phyloP scores from a whole-genome alignment of 352 stramenopile species.

The Phytophthora fragariae region DNA sequence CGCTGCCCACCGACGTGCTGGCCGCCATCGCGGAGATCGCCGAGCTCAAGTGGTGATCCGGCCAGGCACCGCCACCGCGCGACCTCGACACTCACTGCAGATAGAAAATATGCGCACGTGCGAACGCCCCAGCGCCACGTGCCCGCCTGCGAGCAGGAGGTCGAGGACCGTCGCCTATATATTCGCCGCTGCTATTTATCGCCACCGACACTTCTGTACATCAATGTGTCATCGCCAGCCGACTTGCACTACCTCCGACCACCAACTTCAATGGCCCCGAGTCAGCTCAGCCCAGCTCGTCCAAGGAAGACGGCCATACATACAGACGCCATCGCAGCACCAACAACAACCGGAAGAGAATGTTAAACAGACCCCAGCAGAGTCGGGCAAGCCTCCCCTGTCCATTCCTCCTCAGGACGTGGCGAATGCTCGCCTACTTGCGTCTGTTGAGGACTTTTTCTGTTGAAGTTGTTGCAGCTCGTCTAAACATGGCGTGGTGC shows the following conservation, averaged over 20 bases:
- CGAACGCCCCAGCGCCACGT: slow-evolving; percentile 1
- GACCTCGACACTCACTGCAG: slow-evolving; percentile 14
- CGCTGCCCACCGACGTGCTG: slow-evolving; percentile 26
- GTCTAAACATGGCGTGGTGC: slow-evolving; percentile 36
- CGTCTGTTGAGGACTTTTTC: slow-evolving; percentile 18
- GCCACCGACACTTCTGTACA: not conserved
- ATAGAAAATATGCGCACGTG: slow-evolving; percentile 2
- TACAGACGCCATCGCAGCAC: not conserved
- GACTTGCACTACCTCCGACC: not conserved
- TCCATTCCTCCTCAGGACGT: slow-evolving; percentile 15
- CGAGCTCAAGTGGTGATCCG: slow-evolving; percentile 29
- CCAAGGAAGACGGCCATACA: slow-evolving; percentile 5
- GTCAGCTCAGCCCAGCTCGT: not conserved
- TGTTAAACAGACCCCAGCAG: slow-evolving; percentile 1
- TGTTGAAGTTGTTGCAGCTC: slow-evolving; percentile 34
- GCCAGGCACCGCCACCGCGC: not conserved
- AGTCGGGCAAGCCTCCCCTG: slow-evolving; percentile 5
- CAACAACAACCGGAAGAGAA: slow-evolving; percentile 1
- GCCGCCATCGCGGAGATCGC: slow-evolving; percentile 31
- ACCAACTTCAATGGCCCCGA: slow-evolving; percentile 5
- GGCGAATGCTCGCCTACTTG: not conserved
- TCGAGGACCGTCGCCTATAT: slow-evolving; percentile 8
- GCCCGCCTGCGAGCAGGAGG: slow-evolving; percentile 5
- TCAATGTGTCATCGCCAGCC: slow-evolving; percentile 2
- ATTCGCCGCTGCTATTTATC: slow-evolving; percentile 35